Evolutionary conservation across 2,329 filamentous ascomycete genomes (phyloP), one percentile per base, ranked within the genome.

Genomic region (Ophiostoma montium): DNA sequence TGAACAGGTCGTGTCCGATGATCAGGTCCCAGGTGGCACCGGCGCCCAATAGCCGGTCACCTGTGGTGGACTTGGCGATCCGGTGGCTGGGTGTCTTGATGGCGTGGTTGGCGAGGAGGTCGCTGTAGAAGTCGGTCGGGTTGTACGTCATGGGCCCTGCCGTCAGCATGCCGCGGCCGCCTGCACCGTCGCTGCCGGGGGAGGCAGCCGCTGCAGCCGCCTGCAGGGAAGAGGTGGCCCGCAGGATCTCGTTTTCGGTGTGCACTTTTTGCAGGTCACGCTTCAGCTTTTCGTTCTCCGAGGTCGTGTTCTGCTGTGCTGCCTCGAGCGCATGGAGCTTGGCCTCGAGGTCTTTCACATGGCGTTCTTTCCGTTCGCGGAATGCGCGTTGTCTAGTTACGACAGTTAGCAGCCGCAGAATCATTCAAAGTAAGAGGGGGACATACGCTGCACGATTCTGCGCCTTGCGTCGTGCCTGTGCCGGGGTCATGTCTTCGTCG

Each of bases 161-260:
- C 5, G 75, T 73, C 10, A 68, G 66, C 12, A 73, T 70, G 54
- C 69, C 64, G 56, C 67, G 62, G 55, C 65, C 64, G 53, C 67
- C 63, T 55, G 67, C 62, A 55, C 61, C 62, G 55, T 66, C 65
- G 54, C 68, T 68, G 54, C 70, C 63, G 33, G 70, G 64, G 49
- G 62, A 64, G 59, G 65, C 60, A 59, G 49, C 50, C 4, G 48
- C 48, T 3, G 50, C 50, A 15, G 49, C 50, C 5, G 48, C 55
- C 55, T 58, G 53, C 56, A 69, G 59, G 23, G 61, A 69, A 7
- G 82, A 80, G 1, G 87, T 94, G 6, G 87, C 87, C 43, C 87
- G 83, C 33, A 96, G 70, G 48, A 95, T 89, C 65, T 95, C 86
- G 63, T 95, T 95, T 63, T 96, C 89, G 9, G 87, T 95, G 53